Conservation (phyloP, 345 rosid species). For the Bruguiera gymnorhiza region DNA sequence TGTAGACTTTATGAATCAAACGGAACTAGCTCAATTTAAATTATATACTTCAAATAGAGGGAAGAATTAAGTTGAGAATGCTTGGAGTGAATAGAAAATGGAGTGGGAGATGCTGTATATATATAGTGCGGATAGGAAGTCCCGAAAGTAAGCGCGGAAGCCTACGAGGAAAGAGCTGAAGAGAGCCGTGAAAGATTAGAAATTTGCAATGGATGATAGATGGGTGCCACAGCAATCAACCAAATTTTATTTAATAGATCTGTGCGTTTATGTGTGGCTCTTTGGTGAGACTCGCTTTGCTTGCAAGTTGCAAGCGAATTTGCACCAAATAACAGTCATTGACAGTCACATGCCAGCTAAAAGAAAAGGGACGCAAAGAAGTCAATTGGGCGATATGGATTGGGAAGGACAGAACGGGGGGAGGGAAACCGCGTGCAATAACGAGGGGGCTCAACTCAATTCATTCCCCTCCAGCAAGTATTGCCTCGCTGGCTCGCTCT, state of each 20-base stretch:
- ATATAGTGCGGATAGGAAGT: neutral
- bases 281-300: too few species aligned
- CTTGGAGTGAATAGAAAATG: neutral
- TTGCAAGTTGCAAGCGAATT: neutral
- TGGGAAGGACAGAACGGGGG: neutral
- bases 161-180: neutral
- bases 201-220: neutral
- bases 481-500: too few species aligned
- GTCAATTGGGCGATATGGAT: neutral
- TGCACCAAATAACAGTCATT: neutral
- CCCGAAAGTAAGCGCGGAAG: neutral
- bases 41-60: neutral
- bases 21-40: neutral
- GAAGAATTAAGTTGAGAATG: neutral
- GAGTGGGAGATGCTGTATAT: neutral
- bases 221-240: neutral
- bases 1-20: neutral
- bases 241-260: too few species aligned
- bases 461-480: too few species aligned
- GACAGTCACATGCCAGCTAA: neutral
- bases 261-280: too few species aligned
- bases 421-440: too few species aligned
- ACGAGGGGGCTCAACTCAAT: too few species aligned
- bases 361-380: neutral
- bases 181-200: neutral